Evolutionary conservation across 768 basidiomycete species (phyloP), one percentile per base, ranked within the genome.

Genomic region (Collybia mongolica): DNA sequence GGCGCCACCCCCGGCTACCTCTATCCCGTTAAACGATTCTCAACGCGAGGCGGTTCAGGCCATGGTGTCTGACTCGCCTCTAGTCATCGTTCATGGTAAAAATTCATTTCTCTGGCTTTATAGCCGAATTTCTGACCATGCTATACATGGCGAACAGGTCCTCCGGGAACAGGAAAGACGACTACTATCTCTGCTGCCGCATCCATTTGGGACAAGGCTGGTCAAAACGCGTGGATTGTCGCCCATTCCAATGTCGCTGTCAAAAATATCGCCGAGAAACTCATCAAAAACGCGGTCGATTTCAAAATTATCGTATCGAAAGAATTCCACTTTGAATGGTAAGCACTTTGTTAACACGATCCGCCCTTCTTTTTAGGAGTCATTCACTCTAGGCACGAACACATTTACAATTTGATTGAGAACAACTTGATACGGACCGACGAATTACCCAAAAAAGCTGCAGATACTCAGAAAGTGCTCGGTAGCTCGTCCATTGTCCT

Each of bases 151-250:
- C 11, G 32, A 48, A 7, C 22, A 77, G 78, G 77, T 5, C 76
- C 78, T 19, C 78, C 77, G 9, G 77, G 76, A 2, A 79, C 80
- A 2, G 79, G 80, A 2, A 82, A 82, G 55, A 82, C 80, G 4
- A 72, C 72, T 0, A 76, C 76, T 0, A 82, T 81, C 38, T 64
- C 76, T 2, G 73, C 73, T 0, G 72, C 75, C 0, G 69, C 72
- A 2, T 49, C 66, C 5, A 55, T 65, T 3, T 77, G 75, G 73
- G 59, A 60, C 5, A 12, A 58, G 0, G n/a, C 39, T 3, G 32
- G 51, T 6, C 53, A 57, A 24, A 56, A 65, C 2, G 60, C 65
- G 0, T 76, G 74, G 72, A 71, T 77, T 24, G 64, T 74, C 3
- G 75, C 75, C 0, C 75, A 79, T 52, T 78, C 77, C 8, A 79